These are phyloP conservation scores for Mangifera indica DNA, from an alignment of 345 rosid species.

Conservation along the genomic window DNA sequence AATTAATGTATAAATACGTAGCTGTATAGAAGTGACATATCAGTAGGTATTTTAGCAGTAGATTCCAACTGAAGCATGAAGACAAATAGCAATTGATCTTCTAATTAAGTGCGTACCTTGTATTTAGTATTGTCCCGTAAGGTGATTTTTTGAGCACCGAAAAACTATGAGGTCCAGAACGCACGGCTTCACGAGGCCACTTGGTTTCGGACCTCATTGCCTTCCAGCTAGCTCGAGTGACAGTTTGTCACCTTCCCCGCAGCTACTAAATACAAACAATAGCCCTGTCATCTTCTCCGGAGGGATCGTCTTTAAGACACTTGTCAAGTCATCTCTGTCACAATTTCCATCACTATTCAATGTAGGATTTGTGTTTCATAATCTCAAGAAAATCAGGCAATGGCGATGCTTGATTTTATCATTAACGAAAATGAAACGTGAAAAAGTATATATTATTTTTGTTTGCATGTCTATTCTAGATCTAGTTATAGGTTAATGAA, in stretches of 20 bases:
- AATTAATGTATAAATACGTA: not conserved
- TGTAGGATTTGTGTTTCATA: no score
- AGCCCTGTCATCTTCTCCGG: not conserved
- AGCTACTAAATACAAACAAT: not conserved
- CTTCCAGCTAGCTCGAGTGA: not conserved
- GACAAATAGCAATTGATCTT: not conserved
- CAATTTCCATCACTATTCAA: no score
- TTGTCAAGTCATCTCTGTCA: no score
- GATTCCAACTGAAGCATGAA: constrained; percentile 15
- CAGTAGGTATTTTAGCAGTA: not conserved
- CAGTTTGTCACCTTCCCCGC: not conserved
- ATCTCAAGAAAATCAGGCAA: no score
- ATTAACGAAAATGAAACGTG: no score
- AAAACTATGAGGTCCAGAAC: not conserved
- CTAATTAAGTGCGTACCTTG: not conserved
- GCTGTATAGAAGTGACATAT: not conserved
- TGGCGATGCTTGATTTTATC: no score
- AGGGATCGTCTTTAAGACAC: not conserved
- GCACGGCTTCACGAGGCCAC: constrained; percentile 7
- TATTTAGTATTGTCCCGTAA: not conserved
- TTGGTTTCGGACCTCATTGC: not conserved
- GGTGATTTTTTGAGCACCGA: not conserved
- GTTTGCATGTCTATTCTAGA: no score
- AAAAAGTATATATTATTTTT: no score
- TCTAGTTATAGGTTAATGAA: no score